Conservation (phyloP, 2,329 filamentous ascomycete genomes). For the Rugonectria rugulosa region DNA sequence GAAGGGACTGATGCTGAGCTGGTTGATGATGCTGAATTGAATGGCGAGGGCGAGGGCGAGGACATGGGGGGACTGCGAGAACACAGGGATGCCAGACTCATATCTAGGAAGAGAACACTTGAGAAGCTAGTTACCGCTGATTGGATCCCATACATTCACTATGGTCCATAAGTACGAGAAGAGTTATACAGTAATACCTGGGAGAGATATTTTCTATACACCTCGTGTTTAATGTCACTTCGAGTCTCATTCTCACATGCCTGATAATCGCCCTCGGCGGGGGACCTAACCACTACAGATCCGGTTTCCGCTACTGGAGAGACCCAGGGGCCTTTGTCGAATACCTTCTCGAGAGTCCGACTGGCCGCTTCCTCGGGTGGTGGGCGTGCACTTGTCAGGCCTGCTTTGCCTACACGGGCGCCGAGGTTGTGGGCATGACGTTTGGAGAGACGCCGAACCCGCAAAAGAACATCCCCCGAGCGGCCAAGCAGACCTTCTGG, state of each 20-base stretch:
- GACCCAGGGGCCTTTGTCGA: slow-evolving; percentile 56
- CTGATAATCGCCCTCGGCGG: slow-evolving; percentile 71
- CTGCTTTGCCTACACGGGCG: slow-evolving; percentile 80
- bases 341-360: slow-evolving; percentile 34
- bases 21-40: too few species aligned
- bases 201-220: too few species aligned
- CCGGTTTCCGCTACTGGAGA: slow-evolving; percentile 72
- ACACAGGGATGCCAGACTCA: too few species aligned
- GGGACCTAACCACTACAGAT: slow-evolving; percentile 66
- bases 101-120: too few species aligned
- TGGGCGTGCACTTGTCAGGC: slow-evolving; percentile 80
- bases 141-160: too few species aligned
- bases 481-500: slow-evolving; percentile 82
- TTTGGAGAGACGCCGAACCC: slow-evolving; percentile 83
- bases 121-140: too few species aligned
- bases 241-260: slow-evolving; percentile 71
- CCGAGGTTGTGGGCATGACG: slow-evolving; percentile 79
- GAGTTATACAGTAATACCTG: too few species aligned
- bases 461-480: slow-evolving; percentile 75
- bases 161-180: too few species aligned
- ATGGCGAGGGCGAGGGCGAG: too few species aligned
- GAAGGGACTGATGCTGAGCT: too few species aligned
- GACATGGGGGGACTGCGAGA: too few species aligned
- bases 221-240: too few species aligned
- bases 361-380: slow-evolving; percentile 66